These are phyloP conservation scores for Tubosaeta sp. DNA, from an alignment of 768 basidiomycete genomes.

Conservation along the genomic window DNA sequence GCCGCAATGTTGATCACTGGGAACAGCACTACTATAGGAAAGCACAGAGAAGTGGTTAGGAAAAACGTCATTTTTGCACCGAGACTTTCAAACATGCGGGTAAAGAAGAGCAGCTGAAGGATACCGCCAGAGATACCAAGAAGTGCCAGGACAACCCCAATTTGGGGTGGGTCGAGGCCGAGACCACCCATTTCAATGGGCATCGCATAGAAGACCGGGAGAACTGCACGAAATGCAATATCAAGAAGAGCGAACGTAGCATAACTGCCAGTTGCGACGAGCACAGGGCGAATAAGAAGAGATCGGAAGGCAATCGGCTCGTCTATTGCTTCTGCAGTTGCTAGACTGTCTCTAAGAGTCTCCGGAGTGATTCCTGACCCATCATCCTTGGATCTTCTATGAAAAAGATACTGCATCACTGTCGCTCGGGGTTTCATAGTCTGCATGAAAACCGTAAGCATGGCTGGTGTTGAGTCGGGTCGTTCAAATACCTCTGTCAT, in stretches of 20 bases:
- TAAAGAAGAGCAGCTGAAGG: constrained; percentile 61
- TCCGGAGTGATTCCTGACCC: not conserved
- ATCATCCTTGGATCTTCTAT: constrained; percentile 1
- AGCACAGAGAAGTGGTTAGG: constrained; percentile 40
- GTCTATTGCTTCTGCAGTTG: not conserved
- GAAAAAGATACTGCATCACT: constrained; percentile 14
- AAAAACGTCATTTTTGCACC: constrained; percentile 60
- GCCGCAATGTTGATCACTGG: constrained; percentile 40
- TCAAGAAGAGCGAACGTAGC: constrained; percentile 57
- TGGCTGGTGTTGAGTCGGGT: not conserved
- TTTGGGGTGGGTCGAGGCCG: constrained; percentile 23
- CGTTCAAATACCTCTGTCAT: constrained; percentile 46
- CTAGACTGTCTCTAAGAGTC: not conserved
- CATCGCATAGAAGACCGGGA: constrained; percentile 31
- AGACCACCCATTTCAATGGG: constrained; percentile 30
- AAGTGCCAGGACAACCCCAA: constrained; percentile 26
- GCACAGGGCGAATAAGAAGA: constrained; percentile 48
- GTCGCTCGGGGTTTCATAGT: constrained; percentile 15
- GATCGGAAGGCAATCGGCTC: constrained; percentile 42
- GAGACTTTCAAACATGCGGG: constrained; percentile 46
- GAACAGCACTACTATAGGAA: constrained; percentile 46
- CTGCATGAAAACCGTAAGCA: constrained; percentile 7
- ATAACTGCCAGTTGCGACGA: constrained; percentile 59
- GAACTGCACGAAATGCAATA: constrained; percentile 51
- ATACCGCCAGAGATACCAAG: constrained; percentile 33